These are phyloP conservation scores for Lyophyllum semitale DNA, from an alignment of 768 basidiomycete genomes.

Conservation along the genomic window DNA sequence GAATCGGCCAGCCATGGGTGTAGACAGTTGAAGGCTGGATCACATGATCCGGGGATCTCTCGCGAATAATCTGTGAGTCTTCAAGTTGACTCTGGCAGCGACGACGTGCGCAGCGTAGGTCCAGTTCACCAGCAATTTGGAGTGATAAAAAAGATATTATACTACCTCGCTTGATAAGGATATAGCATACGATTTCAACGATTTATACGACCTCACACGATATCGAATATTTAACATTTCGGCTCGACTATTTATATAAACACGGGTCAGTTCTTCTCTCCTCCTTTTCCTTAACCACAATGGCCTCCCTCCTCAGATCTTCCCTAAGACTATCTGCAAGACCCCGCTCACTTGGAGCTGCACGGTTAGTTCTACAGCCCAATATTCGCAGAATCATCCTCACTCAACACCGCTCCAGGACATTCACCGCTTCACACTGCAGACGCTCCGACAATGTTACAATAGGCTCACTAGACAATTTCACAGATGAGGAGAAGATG, in stretches of 20 bases:
- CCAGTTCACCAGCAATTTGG: too few relatives aligned
- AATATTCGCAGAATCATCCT: not conserved
- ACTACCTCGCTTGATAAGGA: too few relatives aligned
- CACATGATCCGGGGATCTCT: conserved; percentile 2
- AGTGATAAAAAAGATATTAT: too few relatives aligned
- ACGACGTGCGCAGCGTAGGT: not conserved
- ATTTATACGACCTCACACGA: too few relatives aligned
- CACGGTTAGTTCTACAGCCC: conserved; percentile 6
- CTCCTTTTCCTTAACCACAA: not conserved
- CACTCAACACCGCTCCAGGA: conserved; percentile 20
- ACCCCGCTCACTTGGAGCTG: conserved; percentile 2
- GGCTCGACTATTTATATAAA: too few relatives aligned
- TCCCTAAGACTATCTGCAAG: conserved; percentile 13
- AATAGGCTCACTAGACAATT: conserved; percentile 70
- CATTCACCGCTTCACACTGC: conserved; percentile 39
- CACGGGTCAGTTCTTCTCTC: too few relatives aligned
- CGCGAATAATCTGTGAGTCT: conserved; percentile 15
- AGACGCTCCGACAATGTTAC: conserved; percentile 25
- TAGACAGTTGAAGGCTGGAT: not conserved
- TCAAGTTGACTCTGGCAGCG: too few relatives aligned
- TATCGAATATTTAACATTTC: too few relatives aligned
- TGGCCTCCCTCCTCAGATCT: conserved; percentile 17
- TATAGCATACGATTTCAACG: too few relatives aligned
- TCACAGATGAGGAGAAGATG: conserved; percentile 95
- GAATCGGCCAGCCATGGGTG: conserved; percentile 43